Base-by-base conservation (phyloP, 768 basidiomycete species). In the Trametes gibbosa region DNA sequence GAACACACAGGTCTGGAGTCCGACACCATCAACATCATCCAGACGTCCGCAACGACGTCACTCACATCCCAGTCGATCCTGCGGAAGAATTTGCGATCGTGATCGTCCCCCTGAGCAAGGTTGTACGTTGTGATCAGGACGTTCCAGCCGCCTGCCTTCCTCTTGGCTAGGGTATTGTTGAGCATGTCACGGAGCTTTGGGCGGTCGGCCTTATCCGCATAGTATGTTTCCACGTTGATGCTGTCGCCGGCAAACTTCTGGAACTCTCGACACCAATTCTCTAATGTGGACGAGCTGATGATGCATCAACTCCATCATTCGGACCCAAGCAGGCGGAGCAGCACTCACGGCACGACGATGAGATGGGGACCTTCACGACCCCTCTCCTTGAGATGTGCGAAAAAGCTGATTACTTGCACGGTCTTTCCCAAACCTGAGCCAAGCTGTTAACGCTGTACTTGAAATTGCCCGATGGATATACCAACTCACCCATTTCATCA, bases 251-350 rank as follows among this genome's bases (percentile, higher is more conserved):
- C 90, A 68, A 99, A 99, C 34, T 86, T 85, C 24, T 85, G 83
- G 69, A 99, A 98, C 74, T 99, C 97, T 64, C 97, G 84, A 72
- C 93, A 90, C 97, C 97, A 99, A 68, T 99, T 99, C 73, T 99
- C 97, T 24, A 98, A 77, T 0, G 95, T 98, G 3, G 96, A 98
- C 3, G 96, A 93, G 29, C 93, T 95, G 56, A 62, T 48, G 23
- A 41, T 29, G 23, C n/a, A 46, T 63, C 24, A 64, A 53, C 27
- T 8, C 19, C 9, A 32, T 32, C 29, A 10, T 10, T 32, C 37
- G 21, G 42, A 24, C 35, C 12, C 21, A 12, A 51, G 16, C 25
- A 29, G 13, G 52, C 23, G n/a, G 17, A 13, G 25, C 2, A 27
- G 12, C 40, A 84, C 94, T 65, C 75, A 98, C 88, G 97, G 97